phyloP scores from a whole-genome alignment of 495 filamentous ascomycete species.

The Geopyxis carbonaria region DNA sequence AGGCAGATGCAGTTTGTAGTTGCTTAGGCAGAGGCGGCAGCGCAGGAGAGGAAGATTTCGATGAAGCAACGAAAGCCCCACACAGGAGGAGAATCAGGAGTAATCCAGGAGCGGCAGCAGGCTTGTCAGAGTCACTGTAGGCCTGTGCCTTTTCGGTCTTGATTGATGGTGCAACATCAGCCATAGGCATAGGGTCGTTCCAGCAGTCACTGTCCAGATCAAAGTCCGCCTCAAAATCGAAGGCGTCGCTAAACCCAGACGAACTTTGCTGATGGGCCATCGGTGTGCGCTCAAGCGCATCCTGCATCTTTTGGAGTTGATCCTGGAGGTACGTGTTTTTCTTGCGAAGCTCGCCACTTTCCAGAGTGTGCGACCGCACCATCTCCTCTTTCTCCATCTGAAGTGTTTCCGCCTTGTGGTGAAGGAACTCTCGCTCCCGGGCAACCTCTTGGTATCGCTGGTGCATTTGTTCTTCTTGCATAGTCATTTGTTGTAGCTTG shows the following conservation, averaged over 20 bases:
- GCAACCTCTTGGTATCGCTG: slow-evolving; percentile 50
- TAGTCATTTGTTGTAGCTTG: slow-evolving; percentile 40
- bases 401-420: slow-evolving; percentile 57
- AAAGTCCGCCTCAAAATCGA: slow-evolving; percentile 35
- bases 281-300: slow-evolving; percentile 30
- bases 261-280: slow-evolving; percentile 22
- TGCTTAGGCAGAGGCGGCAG: slow-evolving; percentile 85
- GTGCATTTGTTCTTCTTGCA: slow-evolving; percentile 43
- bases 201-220: slow-evolving; percentile 20
- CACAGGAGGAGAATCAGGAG: slow-evolving; percentile 76
- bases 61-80: slow-evolving; percentile 84
- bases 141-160: slow-evolving; percentile 39
- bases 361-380: slow-evolving; percentile 73
- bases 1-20: slow-evolving; percentile 78
- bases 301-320: slow-evolving; percentile 63
- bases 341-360: slow-evolving; percentile 89
- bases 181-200: slow-evolving; percentile 25
- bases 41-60: slow-evolving; percentile 44
- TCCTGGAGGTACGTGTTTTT: slow-evolving; percentile 80
- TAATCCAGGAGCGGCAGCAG: slow-evolving; percentile 45
- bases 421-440: slow-evolving; percentile 49
- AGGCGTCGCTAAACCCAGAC: slow-evolving; percentile 31
- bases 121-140: slow-evolving; percentile 40
- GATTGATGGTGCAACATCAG: slow-evolving; percentile 38
- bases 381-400: slow-evolving; percentile 82